These are phyloP conservation scores for Cryptococcus jaspeensis DNA, from an alignment of 1,284 basidiomycete species.

Conservation along the genomic window DNA sequence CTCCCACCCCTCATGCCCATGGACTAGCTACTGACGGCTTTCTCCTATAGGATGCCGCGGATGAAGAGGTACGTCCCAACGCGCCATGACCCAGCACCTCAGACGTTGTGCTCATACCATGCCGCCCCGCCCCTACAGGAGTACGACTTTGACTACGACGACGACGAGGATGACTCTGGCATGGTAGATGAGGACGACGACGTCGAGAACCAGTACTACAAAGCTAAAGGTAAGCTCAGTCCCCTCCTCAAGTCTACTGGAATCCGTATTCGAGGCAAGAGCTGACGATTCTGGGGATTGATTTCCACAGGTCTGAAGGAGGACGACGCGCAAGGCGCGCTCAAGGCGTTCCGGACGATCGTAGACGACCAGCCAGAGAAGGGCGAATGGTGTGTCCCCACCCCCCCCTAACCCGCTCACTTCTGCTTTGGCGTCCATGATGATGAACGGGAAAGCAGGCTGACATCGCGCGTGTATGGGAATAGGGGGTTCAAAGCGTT, in stretches of 20 bases:
- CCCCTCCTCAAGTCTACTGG: neutral
- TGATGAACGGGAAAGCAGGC: neutral
- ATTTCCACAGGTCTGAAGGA: conserved; percentile 92
- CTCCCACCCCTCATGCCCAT: neutral
- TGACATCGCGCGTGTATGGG: conserved; percentile 25
- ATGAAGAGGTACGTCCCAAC: conserved; percentile 46
- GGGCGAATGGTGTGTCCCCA: conserved; percentile 73
- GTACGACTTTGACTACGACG: conserved; percentile 94
- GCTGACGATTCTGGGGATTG: too few species aligned
- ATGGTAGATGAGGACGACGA: conserved; percentile 72
- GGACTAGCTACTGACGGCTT: conserved; percentile 11
- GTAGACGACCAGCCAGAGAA: conserved; percentile 85
- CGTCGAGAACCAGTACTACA: conserved; percentile 98
- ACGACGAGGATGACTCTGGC: conserved; percentile 73
- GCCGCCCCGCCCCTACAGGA: conserved; percentile 58
- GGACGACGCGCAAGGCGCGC: conserved; percentile 81
- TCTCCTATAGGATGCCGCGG: conserved; percentile 43
- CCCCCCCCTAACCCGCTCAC: neutral
- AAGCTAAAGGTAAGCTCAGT: conserved; percentile 75
- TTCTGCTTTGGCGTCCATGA: neutral
- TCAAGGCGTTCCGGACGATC: conserved; percentile 82
- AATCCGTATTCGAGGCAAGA: too few species aligned
- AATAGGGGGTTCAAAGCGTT: conserved; percentile 96
- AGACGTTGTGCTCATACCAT: neutral
- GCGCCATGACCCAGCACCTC: neutral